Conservation (phyloP, 148 eudicot genomes). For the Rhododendron molle region DNA sequence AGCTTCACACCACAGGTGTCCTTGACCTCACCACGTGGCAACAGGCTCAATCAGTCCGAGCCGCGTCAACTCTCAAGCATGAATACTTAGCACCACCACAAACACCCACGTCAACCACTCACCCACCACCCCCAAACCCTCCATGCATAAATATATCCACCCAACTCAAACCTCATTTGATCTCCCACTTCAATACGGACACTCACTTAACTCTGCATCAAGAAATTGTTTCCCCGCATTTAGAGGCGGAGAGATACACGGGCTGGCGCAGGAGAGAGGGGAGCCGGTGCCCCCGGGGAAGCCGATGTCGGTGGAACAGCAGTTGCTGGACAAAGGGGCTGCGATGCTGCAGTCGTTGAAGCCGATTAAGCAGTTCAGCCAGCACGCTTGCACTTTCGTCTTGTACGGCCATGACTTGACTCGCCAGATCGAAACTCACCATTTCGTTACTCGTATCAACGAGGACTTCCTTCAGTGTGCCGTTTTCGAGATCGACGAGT, state of each 20-base stretch:
- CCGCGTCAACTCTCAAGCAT: background rate
- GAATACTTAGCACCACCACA: background rate
- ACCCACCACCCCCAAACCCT: background rate
- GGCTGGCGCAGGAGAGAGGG: no score
- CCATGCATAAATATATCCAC: background rate
- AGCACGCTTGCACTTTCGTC: conserved; percentile 57
- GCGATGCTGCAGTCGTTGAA: conserved; percentile 53
- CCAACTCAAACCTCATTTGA: background rate
- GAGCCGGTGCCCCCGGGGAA: background rate
- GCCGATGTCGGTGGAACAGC: conserved; percentile 20
- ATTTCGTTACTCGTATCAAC: conserved; percentile 42
- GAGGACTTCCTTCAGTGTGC: conserved; percentile 69
- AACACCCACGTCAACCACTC: background rate
- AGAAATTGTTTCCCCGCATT: background rate
- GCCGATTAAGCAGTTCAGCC: conserved; percentile 46
- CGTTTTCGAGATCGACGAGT: conserved; percentile 42
- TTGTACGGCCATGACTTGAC: conserved; percentile 57
- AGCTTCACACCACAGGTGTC: background rate
- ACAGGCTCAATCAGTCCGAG: background rate
- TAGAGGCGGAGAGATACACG: background rate
- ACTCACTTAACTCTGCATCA: background rate
- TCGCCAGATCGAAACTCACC: conserved; percentile 65
- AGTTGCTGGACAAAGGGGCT: conserved; percentile 47
- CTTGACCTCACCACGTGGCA: background rate
- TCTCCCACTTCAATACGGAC: background rate